Base-by-base conservation (phyloP, 2,329 filamentous ascomycete species). In the Colletotrichum musae region DNA sequence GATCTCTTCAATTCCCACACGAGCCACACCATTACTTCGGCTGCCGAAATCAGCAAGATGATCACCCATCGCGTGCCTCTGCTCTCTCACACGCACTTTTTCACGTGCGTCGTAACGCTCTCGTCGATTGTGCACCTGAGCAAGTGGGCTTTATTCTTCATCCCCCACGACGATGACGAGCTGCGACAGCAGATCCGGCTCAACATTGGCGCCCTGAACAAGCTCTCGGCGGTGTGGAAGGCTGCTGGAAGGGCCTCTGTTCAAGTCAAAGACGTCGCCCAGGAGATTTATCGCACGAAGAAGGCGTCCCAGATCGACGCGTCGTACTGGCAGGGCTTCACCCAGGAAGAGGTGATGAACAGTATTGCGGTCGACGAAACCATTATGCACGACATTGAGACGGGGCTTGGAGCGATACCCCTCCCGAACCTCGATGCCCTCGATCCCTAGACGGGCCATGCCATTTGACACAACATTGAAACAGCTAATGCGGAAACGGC, bases 121-220 rank as follows among this genome's bases (percentile, higher is more conserved):
- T 92, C 92, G 18, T 93, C 93, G 6, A 92, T 95, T 73, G 92
- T 95, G 4, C 93, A 96, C 75, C 85, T 97, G 26, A 93, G 92
- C 64, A 93, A 93, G 71, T 97, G 94, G 89, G 91, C 84, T 61
- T 83, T 91, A 21, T 88, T 88, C 76, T 88, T 87, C 62, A 84
- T 91, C 54, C 82, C 84, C 1, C 85, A 86, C 70, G 87, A 89
- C 73, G 90, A 91, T 75, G 90, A 90, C 71, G 89, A 89, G 74
- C 85, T 92, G 72, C 92, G 91, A 71, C 93, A 94, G 80, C 91
- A 89, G 73, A 92, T 97, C 61, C 89, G 92, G 1, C 87, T 97
- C 15, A 94, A 94, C 71, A 94, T 93, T 66, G 93, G 92, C 16
- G 92, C 92, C 0, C 85, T 96, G 48, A 91, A 91, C 74, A 86